Base-by-base conservation (phyloP, 768 basidiomycete species). In the Suillus lakei region DNA sequence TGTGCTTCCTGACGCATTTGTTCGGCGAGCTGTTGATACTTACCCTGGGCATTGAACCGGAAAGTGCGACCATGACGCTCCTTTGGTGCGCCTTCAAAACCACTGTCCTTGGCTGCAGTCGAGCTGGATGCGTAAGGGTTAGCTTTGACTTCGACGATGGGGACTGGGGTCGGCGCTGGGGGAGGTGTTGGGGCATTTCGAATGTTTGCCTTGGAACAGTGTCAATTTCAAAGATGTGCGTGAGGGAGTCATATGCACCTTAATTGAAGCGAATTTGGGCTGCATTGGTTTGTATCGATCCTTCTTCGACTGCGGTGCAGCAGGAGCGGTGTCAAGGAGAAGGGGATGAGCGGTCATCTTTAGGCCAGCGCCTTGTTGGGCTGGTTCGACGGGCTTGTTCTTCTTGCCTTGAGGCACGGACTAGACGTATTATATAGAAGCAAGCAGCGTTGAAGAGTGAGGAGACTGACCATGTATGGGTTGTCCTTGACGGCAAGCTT, bases 251-350 rank as follows among this genome's bases (percentile, higher is more conserved):
- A 4, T 38, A 70, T 81, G 56, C 23, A 90, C 93, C 82, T 91
- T 95, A 77, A 97, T 96, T 4, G 95, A 94, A 0, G 96, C 93
- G 76, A 99, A 99, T 78, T 99, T 99, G 59, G 98, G 98, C 68
- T 96, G 96, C 96, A 99, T 98, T 21, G 97, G 95, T 75, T 96
- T 97, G 79, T 98, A 98, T 67, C 92, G 81, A 76, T 98, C 94
- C 77, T 96, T 95, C 79, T 92, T 93, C 32, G 89, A 90, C 77
- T 90, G 89, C 3, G 84, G 85, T 4, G 84, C 79, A 3, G 79
- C 72, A 8, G 86, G 81, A 4, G 74, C 76, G 5, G 81, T 84
- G 53, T 95, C 93, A 43, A 96, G 82, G 30, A 97, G 77, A 28
- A 96, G 81, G 3, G 95, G 95, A 75, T 96, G 95, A 0, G 94